These are phyloP conservation scores for Edaphochlamys debaryana DNA, from an alignment of 139 green algal species.

Conservation along the genomic window DNA sequence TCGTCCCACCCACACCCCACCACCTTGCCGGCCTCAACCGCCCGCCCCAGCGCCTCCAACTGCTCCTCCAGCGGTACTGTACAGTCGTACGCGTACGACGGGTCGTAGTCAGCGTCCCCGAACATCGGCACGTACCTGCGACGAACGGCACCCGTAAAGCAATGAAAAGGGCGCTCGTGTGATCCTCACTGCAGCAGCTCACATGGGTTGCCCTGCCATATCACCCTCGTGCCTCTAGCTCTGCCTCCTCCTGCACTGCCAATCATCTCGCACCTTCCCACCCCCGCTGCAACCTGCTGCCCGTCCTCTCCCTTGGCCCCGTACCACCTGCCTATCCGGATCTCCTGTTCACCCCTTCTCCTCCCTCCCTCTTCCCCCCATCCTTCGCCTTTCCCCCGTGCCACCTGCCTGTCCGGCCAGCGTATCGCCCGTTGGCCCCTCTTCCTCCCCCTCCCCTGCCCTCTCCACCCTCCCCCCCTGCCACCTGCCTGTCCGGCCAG, in stretches of 20 bases:
- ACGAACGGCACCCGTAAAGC: no score
- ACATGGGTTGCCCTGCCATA: no score
- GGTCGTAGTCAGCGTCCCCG: conserved; percentile 87
- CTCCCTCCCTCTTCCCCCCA: neutral
- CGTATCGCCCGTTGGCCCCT: conserved; percentile 67
- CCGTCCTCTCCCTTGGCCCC: no score
- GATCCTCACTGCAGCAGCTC: no score
- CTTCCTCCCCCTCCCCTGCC: neutral
- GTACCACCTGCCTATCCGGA: no score
- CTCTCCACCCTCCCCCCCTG: neutral
- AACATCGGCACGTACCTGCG: conserved; percentile 98
- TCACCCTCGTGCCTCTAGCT: no score
- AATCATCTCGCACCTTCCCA: no score
- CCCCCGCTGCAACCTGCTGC: no score
- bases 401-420: no score
- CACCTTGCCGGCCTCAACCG: conserved; percentile 64
- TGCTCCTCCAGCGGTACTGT: conserved; percentile 80
- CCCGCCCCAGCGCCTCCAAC: conserved; percentile 70
- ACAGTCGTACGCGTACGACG: conserved; percentile 50
- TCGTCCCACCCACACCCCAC: neutral
- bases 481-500: conserved; percentile 83
- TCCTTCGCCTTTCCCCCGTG: neutral
- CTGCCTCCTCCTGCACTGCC: no score
- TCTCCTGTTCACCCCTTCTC: neutral
- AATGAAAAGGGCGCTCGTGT: no score